A percentile compares a stretch with the other conserved stretches of the same genome.
These are phyloP conservation scores for Botryococcus braunii DNA, from an alignment of 163 green algal genomes.

Conservation along the genomic window DNA sequence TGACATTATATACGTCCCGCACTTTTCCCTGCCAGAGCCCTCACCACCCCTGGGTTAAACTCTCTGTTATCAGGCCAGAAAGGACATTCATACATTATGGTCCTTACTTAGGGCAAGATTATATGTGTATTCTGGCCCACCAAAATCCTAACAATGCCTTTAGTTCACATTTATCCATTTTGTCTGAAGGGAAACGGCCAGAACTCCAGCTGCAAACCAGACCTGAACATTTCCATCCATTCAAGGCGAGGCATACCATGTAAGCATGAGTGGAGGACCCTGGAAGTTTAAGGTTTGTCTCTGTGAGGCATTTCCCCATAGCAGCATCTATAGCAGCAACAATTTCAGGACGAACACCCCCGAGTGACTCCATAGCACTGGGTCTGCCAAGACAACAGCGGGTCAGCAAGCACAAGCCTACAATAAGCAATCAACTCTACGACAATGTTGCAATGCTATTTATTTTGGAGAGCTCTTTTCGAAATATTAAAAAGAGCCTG, in stretches of 20 bases:
- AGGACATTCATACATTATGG: neutral
- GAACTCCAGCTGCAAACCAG: neutral
- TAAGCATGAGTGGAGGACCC: too few relatives aligned
- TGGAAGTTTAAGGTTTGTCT: slow-evolving; percentile 44
- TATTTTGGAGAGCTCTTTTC: too few relatives aligned
- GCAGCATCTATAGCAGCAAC: slow-evolving; percentile 49
- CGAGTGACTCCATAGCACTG: slow-evolving; percentile 1
- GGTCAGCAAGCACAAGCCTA: too few relatives aligned
- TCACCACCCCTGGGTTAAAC: neutral
- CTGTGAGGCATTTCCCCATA: slow-evolving; percentile 39
- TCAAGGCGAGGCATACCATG: too few relatives aligned
- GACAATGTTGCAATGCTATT: too few relatives aligned
- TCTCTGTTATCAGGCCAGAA: neutral
- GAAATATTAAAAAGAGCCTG: too few relatives aligned
- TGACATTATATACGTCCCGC: slow-evolving; percentile 88
- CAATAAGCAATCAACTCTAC: too few relatives aligned
- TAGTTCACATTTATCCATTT: slow-evolving; percentile 4
- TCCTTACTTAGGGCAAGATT: neutral
- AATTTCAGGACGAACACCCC: slow-evolving; percentile 13
- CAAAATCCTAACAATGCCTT: neutral
- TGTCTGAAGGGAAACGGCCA: slow-evolving; percentile 7
- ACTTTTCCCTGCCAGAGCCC: slow-evolving; percentile 79
- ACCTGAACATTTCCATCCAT: slow-evolving; percentile 16
- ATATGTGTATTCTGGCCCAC: neutral
- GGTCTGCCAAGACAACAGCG: too few relatives aligned